Percentiles rank a stretch among this genome's conserved stretches.
These are phyloP conservation scores for Pisolithus orientalis DNA, from an alignment of 768 basidiomycete genomes.

Conservation along the genomic window DNA sequence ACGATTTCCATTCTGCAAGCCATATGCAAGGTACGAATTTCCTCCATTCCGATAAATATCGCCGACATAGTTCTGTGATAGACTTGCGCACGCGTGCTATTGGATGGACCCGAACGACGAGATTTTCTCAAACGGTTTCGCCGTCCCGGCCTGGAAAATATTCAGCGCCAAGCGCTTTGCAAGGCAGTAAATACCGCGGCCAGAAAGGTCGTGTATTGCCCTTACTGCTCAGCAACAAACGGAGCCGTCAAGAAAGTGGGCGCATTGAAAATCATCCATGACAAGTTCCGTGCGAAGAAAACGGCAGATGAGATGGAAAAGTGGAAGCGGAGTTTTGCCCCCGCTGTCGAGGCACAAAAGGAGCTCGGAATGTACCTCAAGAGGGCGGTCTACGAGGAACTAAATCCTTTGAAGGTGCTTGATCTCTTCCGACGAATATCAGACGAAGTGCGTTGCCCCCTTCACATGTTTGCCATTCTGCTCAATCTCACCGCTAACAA, in stretches of 20 bases:
- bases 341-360: slow-evolving; percentile 81
- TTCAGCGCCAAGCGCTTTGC: slow-evolving; percentile 74
- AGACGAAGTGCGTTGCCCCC: slow-evolving; percentile 57
- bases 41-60: background rate
- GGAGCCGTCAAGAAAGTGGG: slow-evolving; percentile 96
- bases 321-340: slow-evolving; percentile 76
- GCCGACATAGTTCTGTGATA: slow-evolving; percentile 20
- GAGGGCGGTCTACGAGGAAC: slow-evolving; percentile 85
- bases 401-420: slow-evolving; percentile 90
- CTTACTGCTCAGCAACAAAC: slow-evolving; percentile 89
- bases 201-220: slow-evolving; percentile 88
- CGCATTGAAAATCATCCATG: slow-evolving; percentile 93
- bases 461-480: background rate
- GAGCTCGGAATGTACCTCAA: slow-evolving; percentile 80
- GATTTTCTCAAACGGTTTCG: slow-evolving; percentile 86
- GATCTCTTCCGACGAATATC: slow-evolving; percentile 91
- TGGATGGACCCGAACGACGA: slow-evolving; percentile 84
- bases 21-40: slow-evolving; percentile 78
- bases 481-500: slow-evolving; percentile 1
- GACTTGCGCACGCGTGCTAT: slow-evolving; percentile 89
- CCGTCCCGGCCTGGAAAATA: slow-evolving; percentile 83
- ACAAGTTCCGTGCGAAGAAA: slow-evolving; percentile 95
- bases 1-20: slow-evolving; percentile 89
- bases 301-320: slow-evolving; percentile 82
- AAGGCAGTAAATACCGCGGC: slow-evolving; percentile 84